These are phyloP conservation scores for Firmiana major DNA, from an alignment of 345 rosid genomes.

Conservation along the genomic window DNA sequence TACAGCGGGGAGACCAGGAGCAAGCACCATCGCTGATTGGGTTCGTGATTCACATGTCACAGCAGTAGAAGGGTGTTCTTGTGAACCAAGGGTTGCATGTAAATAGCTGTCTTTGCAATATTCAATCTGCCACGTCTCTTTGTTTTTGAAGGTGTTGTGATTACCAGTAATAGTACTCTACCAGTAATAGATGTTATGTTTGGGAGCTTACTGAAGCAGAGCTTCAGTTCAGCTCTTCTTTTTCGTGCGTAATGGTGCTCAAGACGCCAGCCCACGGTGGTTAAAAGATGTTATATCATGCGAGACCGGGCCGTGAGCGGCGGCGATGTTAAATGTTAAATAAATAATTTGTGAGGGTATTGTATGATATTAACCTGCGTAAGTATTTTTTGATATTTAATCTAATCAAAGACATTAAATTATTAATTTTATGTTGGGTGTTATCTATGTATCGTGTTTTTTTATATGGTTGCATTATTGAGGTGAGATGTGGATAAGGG, in stretches of 20 bases:
- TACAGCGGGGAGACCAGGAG: conserved; percentile 89
- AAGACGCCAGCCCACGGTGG: not conserved
- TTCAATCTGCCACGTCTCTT: not conserved
- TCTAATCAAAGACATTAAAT: too few relatives aligned
- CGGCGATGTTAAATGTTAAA: not conserved
- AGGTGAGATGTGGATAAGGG: not conserved
- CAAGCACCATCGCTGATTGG: conserved; percentile 57
- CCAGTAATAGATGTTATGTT: not conserved
- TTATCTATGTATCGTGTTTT: not conserved
- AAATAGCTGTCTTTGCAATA: conserved; percentile 14
- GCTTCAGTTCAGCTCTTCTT: not conserved
- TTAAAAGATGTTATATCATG: not conserved
- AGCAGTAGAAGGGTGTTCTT: not conserved
- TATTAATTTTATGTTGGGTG: not conserved
- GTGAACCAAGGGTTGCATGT: conserved; percentile 15
- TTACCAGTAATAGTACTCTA: not conserved
- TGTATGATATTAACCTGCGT: not conserved
- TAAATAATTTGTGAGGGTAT: not conserved
- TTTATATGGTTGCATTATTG: conserved; percentile 1
- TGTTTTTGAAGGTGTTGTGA: conserved; percentile 9
- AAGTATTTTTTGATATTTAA: too few relatives aligned
- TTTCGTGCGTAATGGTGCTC: not conserved
- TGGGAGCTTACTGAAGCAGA: not conserved
- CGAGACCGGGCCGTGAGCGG: conserved; percentile 1
- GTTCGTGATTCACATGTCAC: too few relatives aligned